A percentile compares a stretch with the other conserved stretches of the same genome.
Conservation (phyloP, 2,329 filamentous ascomycete genomes). For the Clonostachys sp. region DNA sequence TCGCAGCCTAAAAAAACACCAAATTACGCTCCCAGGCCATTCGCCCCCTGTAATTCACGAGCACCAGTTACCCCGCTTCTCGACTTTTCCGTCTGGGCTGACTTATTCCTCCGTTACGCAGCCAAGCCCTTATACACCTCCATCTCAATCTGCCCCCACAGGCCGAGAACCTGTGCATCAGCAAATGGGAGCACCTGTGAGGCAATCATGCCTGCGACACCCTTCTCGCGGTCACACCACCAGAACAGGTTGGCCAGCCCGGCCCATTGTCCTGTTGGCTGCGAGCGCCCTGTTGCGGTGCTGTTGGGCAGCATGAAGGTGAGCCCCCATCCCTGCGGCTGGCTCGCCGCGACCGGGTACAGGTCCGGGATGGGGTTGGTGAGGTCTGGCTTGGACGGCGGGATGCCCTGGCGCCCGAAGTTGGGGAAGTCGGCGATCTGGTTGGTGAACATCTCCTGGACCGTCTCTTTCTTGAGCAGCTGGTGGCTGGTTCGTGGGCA, state of each 20-base stretch:
- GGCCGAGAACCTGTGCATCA: conserved; percentile 29
- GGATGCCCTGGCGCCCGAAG: conserved; percentile 38
- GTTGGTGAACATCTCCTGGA: conserved; percentile 62
- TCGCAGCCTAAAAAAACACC: no score
- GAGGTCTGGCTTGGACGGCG: conserved; percentile 41
- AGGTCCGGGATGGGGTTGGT: conserved; percentile 43
- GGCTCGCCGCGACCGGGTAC: conserved; percentile 35
- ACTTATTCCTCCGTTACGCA: background rate
- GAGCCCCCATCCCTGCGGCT: conserved; percentile 62
- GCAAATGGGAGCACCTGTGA: conserved; percentile 46
- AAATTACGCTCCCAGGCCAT: no score
- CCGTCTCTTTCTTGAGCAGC: conserved; percentile 51
- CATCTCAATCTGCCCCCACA: conserved; percentile 33
- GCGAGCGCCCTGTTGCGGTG: conserved; percentile 45
- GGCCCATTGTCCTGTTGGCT: conserved; percentile 49
- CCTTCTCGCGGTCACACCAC: conserved; percentile 58
- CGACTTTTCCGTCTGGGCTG: no score
- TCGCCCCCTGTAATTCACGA: no score
- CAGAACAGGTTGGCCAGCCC: conserved; percentile 57
- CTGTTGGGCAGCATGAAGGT: conserved; percentile 47
- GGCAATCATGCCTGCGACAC: conserved; percentile 47
- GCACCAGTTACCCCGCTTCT: no score
- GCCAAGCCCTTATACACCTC: conserved; percentile 24
- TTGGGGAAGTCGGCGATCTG: conserved; percentile 52
- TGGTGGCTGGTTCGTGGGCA: conserved; percentile 48